These are phyloP conservation scores for Isabelozyma gotoi DNA, from an alignment of 805 yeast species.

Conservation along the genomic window DNA sequence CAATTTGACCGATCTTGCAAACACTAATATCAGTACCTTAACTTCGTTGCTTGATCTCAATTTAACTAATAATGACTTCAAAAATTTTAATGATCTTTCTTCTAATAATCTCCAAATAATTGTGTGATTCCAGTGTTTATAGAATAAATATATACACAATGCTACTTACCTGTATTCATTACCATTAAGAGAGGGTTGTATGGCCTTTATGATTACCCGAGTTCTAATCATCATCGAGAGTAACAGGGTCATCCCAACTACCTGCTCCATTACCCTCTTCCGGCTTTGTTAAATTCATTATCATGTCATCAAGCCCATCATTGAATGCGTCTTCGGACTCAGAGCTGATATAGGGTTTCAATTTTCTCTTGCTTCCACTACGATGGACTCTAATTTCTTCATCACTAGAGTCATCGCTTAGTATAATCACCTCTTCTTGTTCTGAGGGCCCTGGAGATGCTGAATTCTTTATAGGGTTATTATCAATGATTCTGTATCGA, in stretches of 20 bases:
- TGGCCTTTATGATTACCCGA: too few relatives aligned
- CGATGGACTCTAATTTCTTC: background rate
- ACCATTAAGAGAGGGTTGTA: background rate
- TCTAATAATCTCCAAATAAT: background rate
- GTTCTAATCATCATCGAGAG: conserved; percentile 29
- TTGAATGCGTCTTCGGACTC: conserved; percentile 19
- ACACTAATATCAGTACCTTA: background rate
- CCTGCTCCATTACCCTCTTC: conserved; percentile 17
- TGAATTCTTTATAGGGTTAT: conserved; percentile 3
- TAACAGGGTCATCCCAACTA: conserved; percentile 40
- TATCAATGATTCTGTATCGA: conserved; percentile 32
- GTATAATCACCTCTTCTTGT: conserved; percentile 26
- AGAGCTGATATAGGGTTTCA: background rate
- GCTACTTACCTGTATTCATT: background rate
- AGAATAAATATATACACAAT: background rate
- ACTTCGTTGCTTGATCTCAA: background rate
- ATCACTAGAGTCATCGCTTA: conserved; percentile 30
- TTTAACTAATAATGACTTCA: background rate
- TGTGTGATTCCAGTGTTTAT: too few relatives aligned
- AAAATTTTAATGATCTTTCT: background rate
- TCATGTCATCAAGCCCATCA: conserved; percentile 30
- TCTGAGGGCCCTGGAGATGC: conserved; percentile 6
- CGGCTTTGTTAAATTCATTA: conserved; percentile 16
- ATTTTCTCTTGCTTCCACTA: background rate
- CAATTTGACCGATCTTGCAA: background rate